Conservation (phyloP, 495 filamentous ascomycete genomes). For the Cercophora newfieldiana region DNA sequence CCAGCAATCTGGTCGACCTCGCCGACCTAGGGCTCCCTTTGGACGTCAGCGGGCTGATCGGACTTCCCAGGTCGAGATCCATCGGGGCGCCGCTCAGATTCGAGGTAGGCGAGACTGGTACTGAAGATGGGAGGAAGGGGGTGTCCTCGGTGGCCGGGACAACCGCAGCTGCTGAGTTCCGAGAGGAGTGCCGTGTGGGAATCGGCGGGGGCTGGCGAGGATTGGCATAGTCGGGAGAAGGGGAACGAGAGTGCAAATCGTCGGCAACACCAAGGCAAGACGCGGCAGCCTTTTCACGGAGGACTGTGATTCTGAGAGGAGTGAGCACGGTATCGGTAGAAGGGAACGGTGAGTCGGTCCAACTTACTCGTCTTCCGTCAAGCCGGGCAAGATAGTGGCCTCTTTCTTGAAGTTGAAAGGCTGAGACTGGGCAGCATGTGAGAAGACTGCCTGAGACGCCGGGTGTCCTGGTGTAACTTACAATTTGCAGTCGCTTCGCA, state of each 20-base stretch:
- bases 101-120: neutral
- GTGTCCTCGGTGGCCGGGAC: neutral
- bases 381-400: constrained; percentile 38
- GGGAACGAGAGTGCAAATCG: neutral
- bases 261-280: constrained; percentile 35
- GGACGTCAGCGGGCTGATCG: constrained; percentile 11
- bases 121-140: neutral
- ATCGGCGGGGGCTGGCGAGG: neutral
- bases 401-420: constrained; percentile 50
- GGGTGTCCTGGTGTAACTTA: constrained; percentile 8
- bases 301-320: constrained; percentile 31
- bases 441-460: constrained; percentile 11
- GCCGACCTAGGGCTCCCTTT: neutral
- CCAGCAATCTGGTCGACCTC: neutral
- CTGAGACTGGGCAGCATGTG: constrained; percentile 38
- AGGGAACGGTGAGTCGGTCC: neutral
- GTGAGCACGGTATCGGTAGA: neutral
- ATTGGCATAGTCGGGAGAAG: neutral
- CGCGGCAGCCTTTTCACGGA: constrained; percentile 47
- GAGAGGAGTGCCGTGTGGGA: neutral
- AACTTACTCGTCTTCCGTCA: constrained; percentile 47
- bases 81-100: neutral
- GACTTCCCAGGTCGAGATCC: constrained; percentile 8
- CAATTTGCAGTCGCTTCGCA: constrained; percentile 27
- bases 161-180: neutral